phyloP scores from a whole-genome alignment of 2,329 filamentous ascomycete genomes.

The Salinomyces thailandicus region DNA sequence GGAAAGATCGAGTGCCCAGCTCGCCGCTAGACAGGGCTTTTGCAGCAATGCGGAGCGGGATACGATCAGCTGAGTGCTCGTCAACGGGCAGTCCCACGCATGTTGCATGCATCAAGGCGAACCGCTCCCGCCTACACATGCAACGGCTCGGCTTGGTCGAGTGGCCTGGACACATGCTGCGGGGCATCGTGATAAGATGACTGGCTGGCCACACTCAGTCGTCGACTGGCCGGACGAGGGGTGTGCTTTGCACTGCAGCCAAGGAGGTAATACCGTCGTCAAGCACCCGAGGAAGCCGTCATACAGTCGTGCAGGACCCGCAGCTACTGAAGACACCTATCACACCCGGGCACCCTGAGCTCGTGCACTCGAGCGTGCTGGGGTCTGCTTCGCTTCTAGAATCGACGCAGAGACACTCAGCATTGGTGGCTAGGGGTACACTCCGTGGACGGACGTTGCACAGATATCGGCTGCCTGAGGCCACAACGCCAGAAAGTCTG shows the following conservation, averaged over 20 bases:
- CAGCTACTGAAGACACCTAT: slow-evolving; percentile 1
- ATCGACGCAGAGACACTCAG: not conserved
- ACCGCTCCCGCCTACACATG: slow-evolving; percentile 10
- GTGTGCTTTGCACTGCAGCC: slow-evolving; percentile 3
- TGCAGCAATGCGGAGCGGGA: slow-evolving; percentile 32
- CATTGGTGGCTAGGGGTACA: not conserved
- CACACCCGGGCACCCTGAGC: not conserved
- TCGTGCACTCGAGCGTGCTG: slow-evolving; percentile 3
- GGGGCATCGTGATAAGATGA: slow-evolving; percentile 39
- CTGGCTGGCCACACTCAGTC: slow-evolving; percentile 25
- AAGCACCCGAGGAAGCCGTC: slow-evolving; percentile 3
- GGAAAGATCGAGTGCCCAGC: slow-evolving; percentile 33
- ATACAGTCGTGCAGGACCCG: not conserved
- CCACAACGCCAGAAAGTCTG: not conserved
- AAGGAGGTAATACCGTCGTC: slow-evolving; percentile 2
- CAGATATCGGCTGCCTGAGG: slow-evolving; percentile 3
- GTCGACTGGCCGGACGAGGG: not conserved
- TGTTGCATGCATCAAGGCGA: slow-evolving; percentile 13
- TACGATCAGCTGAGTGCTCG: slow-evolving; percentile 28
- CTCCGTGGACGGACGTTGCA: not conserved
- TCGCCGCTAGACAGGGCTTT: slow-evolving; percentile 34
- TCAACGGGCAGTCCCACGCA: slow-evolving; percentile 22
- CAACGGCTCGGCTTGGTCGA: slow-evolving; percentile 7
- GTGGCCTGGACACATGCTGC: slow-evolving; percentile 25
- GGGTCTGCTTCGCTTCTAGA: not conserved